Base-by-base conservation (phyloP, 371 early-diverging fungal genomes). In the Apophysomyces variabilis region DNA sequence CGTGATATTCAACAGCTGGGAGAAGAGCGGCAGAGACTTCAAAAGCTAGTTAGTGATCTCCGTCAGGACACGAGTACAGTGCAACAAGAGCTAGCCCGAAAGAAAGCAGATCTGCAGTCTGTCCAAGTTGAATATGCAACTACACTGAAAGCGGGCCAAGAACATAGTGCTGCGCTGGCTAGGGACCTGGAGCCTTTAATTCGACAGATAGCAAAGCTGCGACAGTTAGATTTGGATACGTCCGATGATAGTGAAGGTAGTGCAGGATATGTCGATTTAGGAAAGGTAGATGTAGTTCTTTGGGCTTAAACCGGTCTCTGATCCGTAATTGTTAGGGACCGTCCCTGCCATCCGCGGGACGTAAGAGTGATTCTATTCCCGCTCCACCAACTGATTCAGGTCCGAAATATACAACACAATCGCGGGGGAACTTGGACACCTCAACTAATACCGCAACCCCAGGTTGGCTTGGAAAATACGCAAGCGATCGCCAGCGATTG, bases 161-260 rank as follows among this genome's bases (percentile, higher is more conserved):
- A 76, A 7, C 61, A 44, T 16, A 38, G 63, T 8, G 41, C 41
- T 7, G 57, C 64, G 21, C 14, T 82, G n/a, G 60, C 79, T 1
- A 65, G 71, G 21, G 79, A 82, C 6, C 38, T 82, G 35, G 79
- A 77, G 8, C 78, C 81, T 5, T 64, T 80, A 7, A 64, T 80
- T 14, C 50, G 65, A 2, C 81, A 80, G 43, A 74, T 80, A 13
- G 36, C 66, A 14, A 66, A 68, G 38, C 38, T 80, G 6, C 72
- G 71, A 44, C 78, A 70, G 54, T 38, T 66, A 11, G 66, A 64
- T n/a, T 45, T 50, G 54, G 54, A 50, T 7, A 50, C 61, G 16
- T 61, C 57, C 11, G 58, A 60, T 8, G 65, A 54, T 14, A 57
- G 58, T 35, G 64, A 41, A 4, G 46, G 54, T 35, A 61, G 56